Base-by-base conservation (phyloP, 305 asterid species). In the Salvia sclarea region DNA sequence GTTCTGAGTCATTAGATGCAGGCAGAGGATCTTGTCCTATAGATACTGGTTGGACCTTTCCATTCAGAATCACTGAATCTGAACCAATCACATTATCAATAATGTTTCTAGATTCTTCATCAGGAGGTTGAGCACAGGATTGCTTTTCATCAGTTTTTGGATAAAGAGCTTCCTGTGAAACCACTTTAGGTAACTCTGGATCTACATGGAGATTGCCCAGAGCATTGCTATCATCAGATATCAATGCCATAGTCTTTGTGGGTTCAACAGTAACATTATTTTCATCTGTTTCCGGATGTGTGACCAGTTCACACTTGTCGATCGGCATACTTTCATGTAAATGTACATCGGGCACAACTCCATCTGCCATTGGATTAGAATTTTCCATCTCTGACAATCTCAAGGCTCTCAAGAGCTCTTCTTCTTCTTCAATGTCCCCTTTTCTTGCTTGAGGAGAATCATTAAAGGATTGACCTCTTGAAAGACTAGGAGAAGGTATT, bases 401-500 rank as follows among this genome's bases (percentile, higher is more conserved):
- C 82, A 91, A 79, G 69, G 47, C 80, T 82, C 77, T 84, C 72
- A 75, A 48, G 10, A 89, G 86, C 80, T 88, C 97, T 61, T 80
- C 82, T 79, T 83, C 89, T 83, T 93, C 99, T 79, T 89, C 95
- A 69, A 86, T 50, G 60, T 94, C 99, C 60, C 96, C 97, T 84
- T 85, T 91, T 74, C 88, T 87, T 50, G 79, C 75, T 13, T 30
- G 66, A 48, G 90, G 90, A 76, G 96, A 80, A 72, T 80, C 92
- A 24, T 88, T 85, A 77, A 85, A 87, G 30, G 97, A 87, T 71
- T 79, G 88, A 64, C 92, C 92, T 74, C 92, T 83, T 57, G 97
- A 87, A 80, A 91, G 89, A 79, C 83, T 78, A 20, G 99, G 99
- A 73, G 96, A 91, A 76, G 99, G 99, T 55, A 94, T 88, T 66